Percentiles rank a stretch among this genome's conserved stretches.
Conservation (phyloP, 2,329 filamentous ascomycete species). For the Orbilia oligospora region DNA sequence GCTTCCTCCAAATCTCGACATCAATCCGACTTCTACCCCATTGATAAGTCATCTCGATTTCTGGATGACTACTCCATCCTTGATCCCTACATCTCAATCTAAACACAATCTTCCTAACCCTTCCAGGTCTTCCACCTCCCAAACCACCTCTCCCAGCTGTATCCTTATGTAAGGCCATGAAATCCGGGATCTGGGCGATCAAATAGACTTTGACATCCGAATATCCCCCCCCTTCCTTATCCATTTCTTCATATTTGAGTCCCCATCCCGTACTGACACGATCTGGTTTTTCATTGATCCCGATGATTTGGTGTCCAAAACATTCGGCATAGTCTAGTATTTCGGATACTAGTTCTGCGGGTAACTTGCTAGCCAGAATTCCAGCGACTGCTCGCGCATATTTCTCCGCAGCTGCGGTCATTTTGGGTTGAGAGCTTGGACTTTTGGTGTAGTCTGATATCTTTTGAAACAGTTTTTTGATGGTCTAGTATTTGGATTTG, state of each 20-base stretch:
- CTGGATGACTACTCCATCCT: slow-evolving; percentile 45
- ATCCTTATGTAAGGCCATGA: slow-evolving; percentile 28
- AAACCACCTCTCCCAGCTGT: slow-evolving; percentile 42
- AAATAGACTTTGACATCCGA: slow-evolving; percentile 25
- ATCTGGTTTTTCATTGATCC: neutral
- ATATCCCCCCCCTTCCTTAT: neutral
- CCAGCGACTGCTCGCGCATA: slow-evolving; percentile 1
- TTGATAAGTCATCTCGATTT: slow-evolving; percentile 21
- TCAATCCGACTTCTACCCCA: slow-evolving; percentile 44
- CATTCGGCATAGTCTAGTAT: slow-evolving; percentile 37
- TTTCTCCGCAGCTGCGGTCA: neutral
- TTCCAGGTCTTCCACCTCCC: slow-evolving; percentile 32
- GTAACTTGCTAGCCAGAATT: slow-evolving; percentile 7
- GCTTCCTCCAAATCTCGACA: slow-evolving; percentile 43
- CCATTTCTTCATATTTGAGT: too few relatives aligned
- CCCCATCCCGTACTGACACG: neutral
- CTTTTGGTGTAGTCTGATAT: too few relatives aligned
- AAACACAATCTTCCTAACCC: slow-evolving; percentile 44
- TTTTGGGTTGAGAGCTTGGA: neutral
- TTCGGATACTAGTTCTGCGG: slow-evolving; percentile 32
- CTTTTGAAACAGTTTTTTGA: neutral
- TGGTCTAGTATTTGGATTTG: too few relatives aligned
- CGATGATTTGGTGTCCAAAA: neutral
- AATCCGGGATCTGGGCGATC: slow-evolving; percentile 26
- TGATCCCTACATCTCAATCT: slow-evolving; percentile 37